These are phyloP conservation scores for Morella rubra DNA, from an alignment of 306 rosid species.

Conservation along the genomic window DNA sequence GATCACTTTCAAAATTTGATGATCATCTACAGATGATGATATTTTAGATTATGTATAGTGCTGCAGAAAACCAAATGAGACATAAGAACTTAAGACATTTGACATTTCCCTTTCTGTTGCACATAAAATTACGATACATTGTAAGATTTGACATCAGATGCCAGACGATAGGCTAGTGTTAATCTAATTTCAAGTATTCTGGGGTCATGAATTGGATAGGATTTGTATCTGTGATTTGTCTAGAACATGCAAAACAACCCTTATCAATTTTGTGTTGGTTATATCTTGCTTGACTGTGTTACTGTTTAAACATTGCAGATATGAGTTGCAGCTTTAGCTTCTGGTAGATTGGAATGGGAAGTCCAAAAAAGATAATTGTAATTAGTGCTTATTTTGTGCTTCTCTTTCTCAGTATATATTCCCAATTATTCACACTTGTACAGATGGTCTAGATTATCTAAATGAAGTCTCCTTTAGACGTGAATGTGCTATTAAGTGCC, in stretches of 20 bases:
- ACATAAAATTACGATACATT: background rate
- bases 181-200: background rate
- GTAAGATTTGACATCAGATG: background rate
- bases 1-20: background rate
- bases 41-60: background rate
- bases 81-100: background rate
- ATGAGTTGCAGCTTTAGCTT: background rate
- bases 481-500: background rate
- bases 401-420: background rate
- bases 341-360: background rate
- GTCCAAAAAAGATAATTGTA: background rate
- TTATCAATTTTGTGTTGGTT: background rate
- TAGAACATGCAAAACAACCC: background rate
- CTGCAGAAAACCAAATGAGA: background rate
- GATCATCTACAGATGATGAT: background rate
- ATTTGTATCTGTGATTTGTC: background rate
- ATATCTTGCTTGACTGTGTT: background rate
- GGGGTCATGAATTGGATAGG: background rate
- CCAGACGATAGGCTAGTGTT: background rate
- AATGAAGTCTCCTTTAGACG: background rate
- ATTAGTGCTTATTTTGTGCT: background rate
- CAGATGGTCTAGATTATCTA: background rate
- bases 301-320: conserved; percentile 2
- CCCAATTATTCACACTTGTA: background rate
- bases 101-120: background rate